Evolutionary conservation across 192 early-diverging fungal genomes (phyloP), one percentile per base, ranked within the genome.

Genomic region (Radiomyces spectabilis): DNA sequence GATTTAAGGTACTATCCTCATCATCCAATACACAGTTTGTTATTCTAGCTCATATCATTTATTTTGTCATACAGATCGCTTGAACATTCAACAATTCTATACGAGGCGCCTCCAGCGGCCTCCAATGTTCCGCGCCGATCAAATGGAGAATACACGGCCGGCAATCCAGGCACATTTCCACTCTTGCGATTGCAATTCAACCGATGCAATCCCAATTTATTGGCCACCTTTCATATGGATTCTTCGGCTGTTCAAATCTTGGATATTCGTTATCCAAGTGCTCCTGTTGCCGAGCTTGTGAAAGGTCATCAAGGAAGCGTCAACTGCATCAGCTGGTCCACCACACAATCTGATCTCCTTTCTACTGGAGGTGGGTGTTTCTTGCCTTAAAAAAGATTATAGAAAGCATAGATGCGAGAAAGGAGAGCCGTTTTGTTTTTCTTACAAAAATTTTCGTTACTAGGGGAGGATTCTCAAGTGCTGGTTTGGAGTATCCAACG

Each of bases 31-130:
- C 12, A 48, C 12, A 27, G 25, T 12, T 33, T 49, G 2, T 7
- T 21, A 25, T 31, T 27, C 16, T 12, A 3, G 9, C 24, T 48
- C 30, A 9, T 48, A 13, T 21, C 15, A 45, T 5, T 33, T 0
- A 2, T 15, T 10, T 39, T 71, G 19, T 19, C 3, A 12, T 13
- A 51, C 39, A 87, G 97, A 47, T 73, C 89, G 18, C 76, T 99
- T 19, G 97, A 97, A 54, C 97, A 98, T 68, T 96, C 92, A 7
- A 98, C 97, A 5, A 98, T 99, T 55, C 66, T 99, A 27, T 99
- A 98, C 65, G 97, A 99, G 68, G 85, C 91, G 2, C 77, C 79
- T 1, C 61, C 79, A 1, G 66, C 73, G 8, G 13, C 57, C 3
- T 22, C 45, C 12, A 59, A 31, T 13, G n/a, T n/a, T n/a, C n/a